Evolutionary conservation across 2,329 filamentous ascomycete genomes (phyloP), one percentile per base, ranked within the genome.

Genomic region (Ophiognomonia clavigignenti-juglandacearum): DNA sequence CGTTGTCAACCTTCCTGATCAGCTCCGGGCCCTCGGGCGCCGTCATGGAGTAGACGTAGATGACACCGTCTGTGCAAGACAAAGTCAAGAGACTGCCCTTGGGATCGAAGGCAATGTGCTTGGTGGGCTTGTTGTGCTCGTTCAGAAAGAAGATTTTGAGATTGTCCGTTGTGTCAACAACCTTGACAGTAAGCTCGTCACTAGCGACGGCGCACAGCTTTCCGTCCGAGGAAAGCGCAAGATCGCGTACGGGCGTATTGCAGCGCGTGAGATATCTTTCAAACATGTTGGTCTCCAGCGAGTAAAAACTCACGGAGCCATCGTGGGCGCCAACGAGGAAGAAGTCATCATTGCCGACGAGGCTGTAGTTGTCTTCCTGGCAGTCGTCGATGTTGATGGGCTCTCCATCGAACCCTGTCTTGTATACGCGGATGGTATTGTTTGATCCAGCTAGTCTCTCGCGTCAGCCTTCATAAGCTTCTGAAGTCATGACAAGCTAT

Each of bases 201-300:
- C 91, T 96, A n/a, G 91, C 90, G 22, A 97, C 89, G 24, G 93
- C 93, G 54, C 85, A 88, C 91, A 90, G 97, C 58, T 87, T 79
- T 0, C 80, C 78, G 62, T 97, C 87, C 2, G 82, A 78, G 3
- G 89, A 91, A 13, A 98, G 72, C 4, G 88, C 83, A 44, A 98
- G 74, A 63, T 96, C 90, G 59, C 93, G 81, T 26, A 96, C 81
- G 1, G 93, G 88, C 3, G 96, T 72, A n/a, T 89, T 84, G 48
- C 85, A 88, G 54, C 93, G 83, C 22, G 90, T 78, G 42, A 98
- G 78, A 55, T 95, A 86, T 50, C 85, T 83, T 53, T 95, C 88
- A 67, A 95, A 88, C 23, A 73, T 66, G 59, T 84, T 83, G 3
- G 80, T 81, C 47, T 80, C 75, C 41, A 96, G 76, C n/a, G 86